A percentile compares a stretch with the other conserved stretches of the same genome.
These are phyloP conservation scores for Leccinum aurantiacum DNA, from an alignment of 768 basidiomycete genomes.

Conservation along the genomic window DNA sequence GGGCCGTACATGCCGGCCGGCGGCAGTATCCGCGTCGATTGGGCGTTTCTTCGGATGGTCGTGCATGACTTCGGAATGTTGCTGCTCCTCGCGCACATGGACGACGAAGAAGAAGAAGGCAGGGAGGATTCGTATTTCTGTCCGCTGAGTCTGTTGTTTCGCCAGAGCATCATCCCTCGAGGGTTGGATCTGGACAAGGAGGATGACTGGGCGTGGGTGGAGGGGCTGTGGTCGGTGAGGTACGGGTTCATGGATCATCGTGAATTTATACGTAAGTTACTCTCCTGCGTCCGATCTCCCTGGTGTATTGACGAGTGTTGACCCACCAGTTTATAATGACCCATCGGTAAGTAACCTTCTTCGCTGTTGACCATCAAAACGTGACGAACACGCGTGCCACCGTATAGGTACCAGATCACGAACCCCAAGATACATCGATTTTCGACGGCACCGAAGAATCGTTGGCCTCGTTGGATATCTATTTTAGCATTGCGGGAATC, in stretches of 20 bases:
- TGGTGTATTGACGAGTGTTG: slow-evolving; percentile 5
- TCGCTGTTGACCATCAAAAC: neutral
- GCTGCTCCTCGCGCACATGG: slow-evolving; percentile 38
- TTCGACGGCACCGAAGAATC: slow-evolving; percentile 56
- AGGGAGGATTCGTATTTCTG: slow-evolving; percentile 34
- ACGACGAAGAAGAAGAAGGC: slow-evolving; percentile 31
- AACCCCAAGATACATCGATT: slow-evolving; percentile 41
- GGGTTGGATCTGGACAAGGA: slow-evolving; percentile 35
- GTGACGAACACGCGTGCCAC: slow-evolving; percentile 3
- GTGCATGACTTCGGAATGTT: slow-evolving; percentile 59
- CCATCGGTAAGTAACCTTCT: slow-evolving; percentile 24
- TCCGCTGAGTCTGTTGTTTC: slow-evolving; percentile 50
- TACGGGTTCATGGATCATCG: slow-evolving; percentile 72
- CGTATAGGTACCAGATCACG: slow-evolving; percentile 29
- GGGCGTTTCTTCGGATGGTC: slow-evolving; percentile 56
- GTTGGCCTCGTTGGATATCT: slow-evolving; percentile 48
- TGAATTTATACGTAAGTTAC: slow-evolving; percentile 56
- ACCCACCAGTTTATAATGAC: slow-evolving; percentile 49
- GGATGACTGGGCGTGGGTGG: slow-evolving; percentile 41
- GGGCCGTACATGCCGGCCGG: slow-evolving; percentile 56
- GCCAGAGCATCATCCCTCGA: slow-evolving; percentile 48
- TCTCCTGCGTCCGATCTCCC: neutral
- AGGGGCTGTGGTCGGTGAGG: slow-evolving; percentile 59
- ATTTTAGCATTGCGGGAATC: slow-evolving; percentile 42
- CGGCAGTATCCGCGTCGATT: slow-evolving; percentile 47